phyloP scores from a whole-genome alignment of 257 asterid genomes.

The Ehretia macrophylla region DNA sequence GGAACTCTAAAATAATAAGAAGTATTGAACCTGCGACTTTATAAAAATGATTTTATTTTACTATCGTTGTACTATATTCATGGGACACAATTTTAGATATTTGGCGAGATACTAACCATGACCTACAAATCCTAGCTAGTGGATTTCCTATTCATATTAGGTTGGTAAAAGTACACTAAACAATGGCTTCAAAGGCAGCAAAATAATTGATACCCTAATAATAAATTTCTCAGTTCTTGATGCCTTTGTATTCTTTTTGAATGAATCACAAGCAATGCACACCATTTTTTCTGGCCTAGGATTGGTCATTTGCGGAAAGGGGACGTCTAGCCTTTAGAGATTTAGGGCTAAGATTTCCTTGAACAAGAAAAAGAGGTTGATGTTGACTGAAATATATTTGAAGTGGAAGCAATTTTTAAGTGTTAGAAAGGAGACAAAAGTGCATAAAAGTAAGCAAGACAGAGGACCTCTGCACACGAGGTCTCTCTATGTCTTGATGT shows the following conservation, averaged over 20 bases:
- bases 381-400: slow-evolving; percentile 24
- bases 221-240: neutral
- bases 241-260: neutral
- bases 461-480: neutral
- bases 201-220: slow-evolving; percentile 7
- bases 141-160: slow-evolving; percentile 12
- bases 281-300: slow-evolving; percentile 10
- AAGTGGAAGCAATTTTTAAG: neutral
- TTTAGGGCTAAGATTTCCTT: no score
- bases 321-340: slow-evolving; percentile 1
- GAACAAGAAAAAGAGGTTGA: no score
- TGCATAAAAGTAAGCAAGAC: slow-evolving; percentile 3
- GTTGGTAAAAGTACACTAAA: slow-evolving; percentile 1
- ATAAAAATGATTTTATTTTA: no score
- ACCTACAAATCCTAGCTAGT: slow-evolving; percentile 14
- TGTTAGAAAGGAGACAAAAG: slow-evolving; percentile 1
- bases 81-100: slow-evolving; percentile 29
- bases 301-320: slow-evolving; percentile 19
- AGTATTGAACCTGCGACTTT: no score
- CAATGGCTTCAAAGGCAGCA: slow-evolving; percentile 1
- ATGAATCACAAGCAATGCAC: neutral
- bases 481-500: no score
- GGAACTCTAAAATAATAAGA: no score
- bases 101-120: slow-evolving; percentile 5
- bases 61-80: no score